These are phyloP conservation scores for Willaertia magna DNA, from an alignment of 208 protist species.

Conservation along the genomic window DNA sequence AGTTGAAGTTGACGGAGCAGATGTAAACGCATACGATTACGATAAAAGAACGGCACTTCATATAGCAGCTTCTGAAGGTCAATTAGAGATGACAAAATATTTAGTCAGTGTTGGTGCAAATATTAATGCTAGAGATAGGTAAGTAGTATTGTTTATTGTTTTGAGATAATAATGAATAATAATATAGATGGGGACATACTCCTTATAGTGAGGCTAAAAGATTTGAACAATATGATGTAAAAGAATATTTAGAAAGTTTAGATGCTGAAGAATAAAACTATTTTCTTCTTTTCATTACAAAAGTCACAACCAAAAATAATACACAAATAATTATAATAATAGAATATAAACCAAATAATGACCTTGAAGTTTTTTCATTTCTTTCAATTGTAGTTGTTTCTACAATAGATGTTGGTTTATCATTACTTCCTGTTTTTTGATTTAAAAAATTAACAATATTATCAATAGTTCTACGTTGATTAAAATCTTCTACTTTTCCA, in stretches of 20 bases:
- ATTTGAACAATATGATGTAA: slow-evolving; percentile 1
- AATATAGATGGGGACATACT: slow-evolving; percentile 21
- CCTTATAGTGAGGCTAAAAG: slow-evolving; percentile 20
- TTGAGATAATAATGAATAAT: background rate
- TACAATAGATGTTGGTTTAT: too few relatives aligned
- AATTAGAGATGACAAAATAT: slow-evolving; percentile 27
- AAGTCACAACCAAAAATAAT: too few relatives aligned
- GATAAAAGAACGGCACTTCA: slow-evolving; percentile 33
- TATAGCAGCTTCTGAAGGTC: slow-evolving; percentile 28
- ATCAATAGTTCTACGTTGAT: too few relatives aligned
- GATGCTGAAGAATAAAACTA: background rate
- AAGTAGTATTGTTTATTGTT: background rate
- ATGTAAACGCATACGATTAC: slow-evolving; percentile 27
- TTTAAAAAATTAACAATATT: too few relatives aligned
- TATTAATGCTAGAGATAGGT: slow-evolving; percentile 24
- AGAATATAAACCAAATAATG: too few relatives aligned
- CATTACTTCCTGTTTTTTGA: too few relatives aligned
- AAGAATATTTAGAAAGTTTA: slow-evolving; percentile 3
- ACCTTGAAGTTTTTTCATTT: too few relatives aligned
- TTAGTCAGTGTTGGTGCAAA: slow-evolving; percentile 22
- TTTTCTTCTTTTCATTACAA: too few relatives aligned
- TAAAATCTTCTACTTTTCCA: background rate
- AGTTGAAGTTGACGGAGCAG: background rate
- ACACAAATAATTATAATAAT: too few relatives aligned
- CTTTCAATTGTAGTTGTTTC: too few relatives aligned